A percentile compares a stretch with the other conserved stretches of the same genome.
Conservation (phyloP, 202 grass and related monocot species). For the Saccharum hybrid region DNA sequence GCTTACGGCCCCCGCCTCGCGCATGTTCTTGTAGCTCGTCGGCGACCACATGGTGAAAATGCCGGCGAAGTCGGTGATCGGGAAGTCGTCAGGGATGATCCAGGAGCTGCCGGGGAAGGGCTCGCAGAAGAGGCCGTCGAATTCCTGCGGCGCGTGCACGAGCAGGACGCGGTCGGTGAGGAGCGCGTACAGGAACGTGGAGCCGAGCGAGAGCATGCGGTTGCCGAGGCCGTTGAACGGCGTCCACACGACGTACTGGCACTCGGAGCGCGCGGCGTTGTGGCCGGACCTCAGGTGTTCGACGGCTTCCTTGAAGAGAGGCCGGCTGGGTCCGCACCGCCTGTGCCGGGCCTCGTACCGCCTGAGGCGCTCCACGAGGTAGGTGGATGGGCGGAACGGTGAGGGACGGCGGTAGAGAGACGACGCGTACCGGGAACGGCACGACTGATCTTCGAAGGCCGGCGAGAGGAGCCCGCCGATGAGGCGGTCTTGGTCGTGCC, state of each 20-base stretch:
- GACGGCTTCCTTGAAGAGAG: conserved; percentile 51
- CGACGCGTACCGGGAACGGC: conserved; percentile 53
- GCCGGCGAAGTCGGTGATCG: too few relatives aligned
- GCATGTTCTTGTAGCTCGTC: conserved; percentile 65
- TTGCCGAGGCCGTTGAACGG: conserved; percentile 71
- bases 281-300: conserved; percentile 55
- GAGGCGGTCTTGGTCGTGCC: conserved; percentile 44
- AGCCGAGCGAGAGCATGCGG: conserved; percentile 62
- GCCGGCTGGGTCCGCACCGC: conserved; percentile 55
- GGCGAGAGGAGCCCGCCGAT: conserved; percentile 66
- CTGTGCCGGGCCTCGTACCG: conserved; percentile 65
- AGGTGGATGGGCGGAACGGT: conserved; percentile 45
- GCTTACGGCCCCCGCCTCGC: conserved; percentile 29
- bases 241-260: conserved; percentile 63
- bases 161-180: conserved; percentile 72
- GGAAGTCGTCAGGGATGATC: too few relatives aligned
- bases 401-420: conserved; percentile 47
- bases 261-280: conserved; percentile 54
- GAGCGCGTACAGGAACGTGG: conserved; percentile 71
- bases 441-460: conserved; percentile 47
- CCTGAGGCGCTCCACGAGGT: conserved; percentile 55
- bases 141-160: conserved; percentile 46
- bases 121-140: conserved; percentile 71
- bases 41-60: conserved; percentile 52
- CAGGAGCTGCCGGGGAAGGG: too few relatives aligned